Evolutionary conservation across 129 eudicot genomes (phyloP), one percentile per base, ranked within the genome.

Genomic region (Scalesia atractyloides): DNA sequence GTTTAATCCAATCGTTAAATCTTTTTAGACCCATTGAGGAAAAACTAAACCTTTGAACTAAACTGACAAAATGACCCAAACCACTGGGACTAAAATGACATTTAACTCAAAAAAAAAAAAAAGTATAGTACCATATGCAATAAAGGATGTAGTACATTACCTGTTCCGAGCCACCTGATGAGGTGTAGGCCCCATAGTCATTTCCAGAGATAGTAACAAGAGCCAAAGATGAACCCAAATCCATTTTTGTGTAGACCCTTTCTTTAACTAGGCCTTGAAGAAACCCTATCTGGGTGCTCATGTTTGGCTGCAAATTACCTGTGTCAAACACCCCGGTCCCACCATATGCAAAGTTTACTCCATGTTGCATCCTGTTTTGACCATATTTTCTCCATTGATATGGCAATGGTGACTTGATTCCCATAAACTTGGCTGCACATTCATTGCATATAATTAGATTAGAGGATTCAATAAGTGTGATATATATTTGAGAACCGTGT

Each of bases 281-380:
- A 53, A 67, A 74, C 54, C 84, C 91, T 39, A 88, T 88, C 22
- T 91, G 97, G 49, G 90, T 82, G 18, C 82, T 88, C 93, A 91
- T 82, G 80, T 88, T 91, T 47, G 97, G 97, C 59, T 75, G 78
- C 52, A 72, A 10, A n/a, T 73, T 75, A 10, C 77, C 68, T 0
- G 92, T 91, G 74, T 88, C 65, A 70, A 88, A 88, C 24, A 91
- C 97, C 33, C 97, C 97, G 1, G 88, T 91, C 33, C 97, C 97
- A 66, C 96, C 97, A 52, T 44, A 79, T 0, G 97, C 97, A 41
- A 91, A 91, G 66, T 91, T 91, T 68, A 91, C 58, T 56, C 97
- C 97, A 19, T 58, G 5, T 0, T 58, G 59, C 81, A 79, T 24
- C 34, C 48, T 77, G 0, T 73, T 75, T 6, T 41, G 44, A 7